Evolutionary conservation across 148 eudicot species (phyloP).

Genomic region (Polygonum aviculare): DNA sequence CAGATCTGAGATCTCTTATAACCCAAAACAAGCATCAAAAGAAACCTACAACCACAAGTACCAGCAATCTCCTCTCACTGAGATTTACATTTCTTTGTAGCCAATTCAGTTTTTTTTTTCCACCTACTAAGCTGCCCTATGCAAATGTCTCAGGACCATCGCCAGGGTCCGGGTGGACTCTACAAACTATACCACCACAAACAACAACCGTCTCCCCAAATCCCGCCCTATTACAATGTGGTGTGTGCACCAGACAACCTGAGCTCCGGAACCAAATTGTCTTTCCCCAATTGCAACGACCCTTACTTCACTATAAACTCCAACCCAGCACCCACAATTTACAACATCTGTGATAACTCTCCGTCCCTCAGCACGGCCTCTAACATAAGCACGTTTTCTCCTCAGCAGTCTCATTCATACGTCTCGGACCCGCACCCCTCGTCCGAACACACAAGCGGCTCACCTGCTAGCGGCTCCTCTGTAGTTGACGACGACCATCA

Average conservation of each 20-base stretch:
- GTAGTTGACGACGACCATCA: slow-evolving; percentile 42
- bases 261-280: slow-evolving; percentile 33
- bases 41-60: background rate
- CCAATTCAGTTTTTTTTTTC: background rate
- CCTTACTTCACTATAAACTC: slow-evolving; percentile 68
- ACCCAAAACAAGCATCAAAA: background rate
- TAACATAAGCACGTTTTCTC: slow-evolving; percentile 53
- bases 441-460: slow-evolving; percentile 34
- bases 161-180: slow-evolving; percentile 12
- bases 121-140: slow-evolving; percentile 15
- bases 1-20: background rate
- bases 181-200: slow-evolving; percentile 29
- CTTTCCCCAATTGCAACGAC: slow-evolving; percentile 32
- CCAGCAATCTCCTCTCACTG: background rate
- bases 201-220: slow-evolving; percentile 25
- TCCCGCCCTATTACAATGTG: slow-evolving; percentile 28
- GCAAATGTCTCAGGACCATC: slow-evolving; percentile 54
- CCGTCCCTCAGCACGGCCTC: slow-evolving; percentile 58
- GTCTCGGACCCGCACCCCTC: slow-evolving; percentile 51
- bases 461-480: slow-evolving; percentile 36
- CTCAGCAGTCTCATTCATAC: slow-evolving; percentile 64
- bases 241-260: slow-evolving; percentile 16
- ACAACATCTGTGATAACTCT: slow-evolving; percentile 31
- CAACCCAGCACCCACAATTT: slow-evolving; percentile 29
- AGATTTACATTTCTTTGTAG: background rate